phyloP scores from a whole-genome alignment of 257 asterid genomes.

The Solanum neorickii region DNA sequence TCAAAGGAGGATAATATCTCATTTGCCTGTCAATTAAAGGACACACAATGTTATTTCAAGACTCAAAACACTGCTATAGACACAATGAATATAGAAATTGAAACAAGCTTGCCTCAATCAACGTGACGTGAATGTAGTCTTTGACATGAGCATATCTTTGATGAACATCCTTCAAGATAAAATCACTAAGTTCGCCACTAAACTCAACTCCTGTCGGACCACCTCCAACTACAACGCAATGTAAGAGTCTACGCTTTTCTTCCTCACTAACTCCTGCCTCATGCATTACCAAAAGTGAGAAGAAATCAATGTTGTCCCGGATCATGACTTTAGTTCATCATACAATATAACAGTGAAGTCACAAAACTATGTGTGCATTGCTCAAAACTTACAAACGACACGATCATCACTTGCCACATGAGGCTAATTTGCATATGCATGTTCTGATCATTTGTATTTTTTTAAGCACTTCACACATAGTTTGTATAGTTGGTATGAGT shows the following conservation, averaged over 20 bases:
- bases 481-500: neutral
- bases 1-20: conserved; percentile 93
- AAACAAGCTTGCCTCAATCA: conserved; percentile 55
- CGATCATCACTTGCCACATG: neutral
- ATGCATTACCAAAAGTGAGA: neutral
- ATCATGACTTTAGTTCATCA: neutral
- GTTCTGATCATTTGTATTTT: neutral
- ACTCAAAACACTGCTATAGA: neutral
- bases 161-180: conserved; percentile 76
- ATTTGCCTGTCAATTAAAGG: conserved; percentile 54
- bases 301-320: neutral
- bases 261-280: conserved; percentile 68
- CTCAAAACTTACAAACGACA: neutral
- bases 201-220: conserved; percentile 99
- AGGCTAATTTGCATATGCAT: neutral
- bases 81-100: neutral
- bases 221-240: conserved; percentile 96
- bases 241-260: conserved; percentile 81
- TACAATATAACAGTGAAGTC: neutral
- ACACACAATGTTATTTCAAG: neutral
- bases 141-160: conserved; percentile 86
- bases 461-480: neutral
- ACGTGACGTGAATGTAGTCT: conserved; percentile 77
- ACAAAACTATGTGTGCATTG: neutral
- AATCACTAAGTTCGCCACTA: conserved; percentile 97